A percentile compares a stretch with the other conserved stretches of the same genome.
Evolutionary conservation across 345 rosid species (phyloP).

Genomic region (Ceriops zippeliana): DNA sequence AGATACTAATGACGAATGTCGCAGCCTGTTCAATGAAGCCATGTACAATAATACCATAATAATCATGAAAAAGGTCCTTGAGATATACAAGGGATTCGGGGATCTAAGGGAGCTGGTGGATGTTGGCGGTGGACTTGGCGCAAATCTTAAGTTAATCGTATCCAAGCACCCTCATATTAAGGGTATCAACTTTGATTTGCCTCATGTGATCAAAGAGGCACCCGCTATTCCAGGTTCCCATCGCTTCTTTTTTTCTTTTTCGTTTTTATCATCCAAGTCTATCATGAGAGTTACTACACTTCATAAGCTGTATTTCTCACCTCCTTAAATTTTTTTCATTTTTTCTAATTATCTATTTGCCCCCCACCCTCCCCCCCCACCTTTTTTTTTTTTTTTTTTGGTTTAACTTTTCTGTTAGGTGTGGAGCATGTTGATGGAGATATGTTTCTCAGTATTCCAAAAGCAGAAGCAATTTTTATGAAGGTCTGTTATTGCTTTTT

Average conservation of each 20-base stretch:
- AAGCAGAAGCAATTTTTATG: slow-evolving; percentile 23
- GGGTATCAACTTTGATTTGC: slow-evolving; percentile 21
- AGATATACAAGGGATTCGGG: slow-evolving; percentile 15
- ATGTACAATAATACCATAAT: not conserved
- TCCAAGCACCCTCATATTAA: slow-evolving; percentile 20
- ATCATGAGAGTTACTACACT: not conserved
- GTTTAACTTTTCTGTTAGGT: slow-evolving; percentile 7
- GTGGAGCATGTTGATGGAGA: slow-evolving; percentile 29
- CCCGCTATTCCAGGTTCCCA: slow-evolving; percentile 19
- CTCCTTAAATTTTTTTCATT: not conserved
- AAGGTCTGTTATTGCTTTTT: slow-evolving; percentile 14
- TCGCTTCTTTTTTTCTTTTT: no score
- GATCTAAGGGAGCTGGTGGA: slow-evolving; percentile 9
- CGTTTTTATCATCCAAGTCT: no score
- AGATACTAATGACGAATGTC: slow-evolving; percentile 6
- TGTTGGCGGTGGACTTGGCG: slow-evolving; percentile 19
- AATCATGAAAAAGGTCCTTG: slow-evolving; percentile 5
- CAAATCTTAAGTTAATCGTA: slow-evolving; percentile 17
- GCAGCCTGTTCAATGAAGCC: slow-evolving; percentile 6
- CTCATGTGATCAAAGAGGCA: slow-evolving; percentile 14
- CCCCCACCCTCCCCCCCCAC: no score
- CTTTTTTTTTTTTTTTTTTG: not conserved
- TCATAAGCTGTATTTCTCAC: not conserved
- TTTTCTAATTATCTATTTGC: not conserved
- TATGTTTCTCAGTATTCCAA: slow-evolving; percentile 24